Evolutionary conservation across 139 green algal species (phyloP).

Genomic region (Spirogloea muscicola): DNA sequence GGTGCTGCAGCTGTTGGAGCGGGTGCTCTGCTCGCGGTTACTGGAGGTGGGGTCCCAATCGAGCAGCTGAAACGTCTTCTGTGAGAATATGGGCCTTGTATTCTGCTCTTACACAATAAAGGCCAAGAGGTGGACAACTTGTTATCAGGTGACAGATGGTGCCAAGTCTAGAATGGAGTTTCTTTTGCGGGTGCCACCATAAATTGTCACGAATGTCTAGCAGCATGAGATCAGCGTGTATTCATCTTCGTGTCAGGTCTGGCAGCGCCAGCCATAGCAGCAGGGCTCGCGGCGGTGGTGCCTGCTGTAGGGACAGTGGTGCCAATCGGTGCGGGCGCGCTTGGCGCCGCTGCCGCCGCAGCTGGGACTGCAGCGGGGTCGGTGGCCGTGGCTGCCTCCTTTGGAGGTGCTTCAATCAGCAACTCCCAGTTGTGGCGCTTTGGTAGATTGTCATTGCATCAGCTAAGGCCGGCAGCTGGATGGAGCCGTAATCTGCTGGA

Average conservation of each 20-base stretch:
- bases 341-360: not conserved
- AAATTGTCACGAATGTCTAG: too few species aligned
- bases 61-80: too few species aligned
- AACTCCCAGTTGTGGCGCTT: too few species aligned
- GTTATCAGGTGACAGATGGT: too few species aligned
- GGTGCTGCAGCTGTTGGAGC: slow-evolving; percentile 14
- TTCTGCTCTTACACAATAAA: too few species aligned
- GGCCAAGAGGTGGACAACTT: too few species aligned
- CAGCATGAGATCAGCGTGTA: too few species aligned
- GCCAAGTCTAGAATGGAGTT: too few species aligned
- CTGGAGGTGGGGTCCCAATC: slow-evolving; percentile 7
- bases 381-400: not conserved
- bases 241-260: too few species aligned
- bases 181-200: too few species aligned
- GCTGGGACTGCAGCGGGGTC: not conserved
- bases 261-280: not conserved
- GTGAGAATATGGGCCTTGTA: too few species aligned
- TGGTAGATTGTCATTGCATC: not conserved
- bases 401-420: not conserved
- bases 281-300: not conserved
- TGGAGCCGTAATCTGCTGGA: not conserved
- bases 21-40: slow-evolving; percentile 25
- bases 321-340: not conserved
- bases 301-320: not conserved
- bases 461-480: too few species aligned